Evolutionary conservation across 2,329 filamentous ascomycete species (phyloP).

Genomic region (Annulohypoxylon truncatum): DNA sequence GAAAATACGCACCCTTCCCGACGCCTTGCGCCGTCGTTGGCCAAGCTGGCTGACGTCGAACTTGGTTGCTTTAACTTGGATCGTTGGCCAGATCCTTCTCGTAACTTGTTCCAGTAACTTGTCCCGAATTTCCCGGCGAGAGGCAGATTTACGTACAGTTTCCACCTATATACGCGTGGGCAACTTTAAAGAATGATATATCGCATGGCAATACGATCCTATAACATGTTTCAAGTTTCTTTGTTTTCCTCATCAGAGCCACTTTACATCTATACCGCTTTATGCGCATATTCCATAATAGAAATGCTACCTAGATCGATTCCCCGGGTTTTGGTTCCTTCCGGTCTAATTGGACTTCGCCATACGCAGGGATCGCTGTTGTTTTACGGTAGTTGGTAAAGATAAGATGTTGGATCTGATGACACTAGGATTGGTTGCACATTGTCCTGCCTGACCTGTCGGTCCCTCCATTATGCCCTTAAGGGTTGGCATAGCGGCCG

Average conservation of each 20-base stretch:
- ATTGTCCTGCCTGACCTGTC: constrained; percentile 14
- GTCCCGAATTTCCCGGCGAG: constrained; percentile 6
- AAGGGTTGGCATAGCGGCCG: not conserved
- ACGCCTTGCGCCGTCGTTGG: constrained; percentile 10
- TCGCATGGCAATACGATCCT: constrained; percentile 15
- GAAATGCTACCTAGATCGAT: constrained; percentile 24
- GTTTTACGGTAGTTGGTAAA: constrained; percentile 36
- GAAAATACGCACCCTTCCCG: constrained; percentile 22
- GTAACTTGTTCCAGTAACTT: constrained; percentile 11
- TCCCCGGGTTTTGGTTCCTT: constrained; percentile 32
- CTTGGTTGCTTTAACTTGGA: constrained; percentile 23
- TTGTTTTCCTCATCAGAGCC: not conserved
- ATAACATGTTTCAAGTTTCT: constrained; percentile 24
- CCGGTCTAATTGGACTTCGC: constrained; percentile 20
- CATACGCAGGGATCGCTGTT: constrained; percentile 21
- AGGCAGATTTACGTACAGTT: not conserved
- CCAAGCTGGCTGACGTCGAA: constrained; percentile 13
- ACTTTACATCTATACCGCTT: constrained; percentile 8
- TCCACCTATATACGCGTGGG: constrained; percentile 5
- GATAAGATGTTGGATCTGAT: constrained; percentile 39
- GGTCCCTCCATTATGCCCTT: constrained; percentile 9
- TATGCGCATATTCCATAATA: constrained; percentile 21
- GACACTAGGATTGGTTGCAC: constrained; percentile 27
- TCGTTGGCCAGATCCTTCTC: constrained; percentile 19
- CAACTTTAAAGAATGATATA: constrained; percentile 3